Base-by-base conservation (phyloP, 768 basidiomycete genomes). In the Suillus placidus region DNA sequence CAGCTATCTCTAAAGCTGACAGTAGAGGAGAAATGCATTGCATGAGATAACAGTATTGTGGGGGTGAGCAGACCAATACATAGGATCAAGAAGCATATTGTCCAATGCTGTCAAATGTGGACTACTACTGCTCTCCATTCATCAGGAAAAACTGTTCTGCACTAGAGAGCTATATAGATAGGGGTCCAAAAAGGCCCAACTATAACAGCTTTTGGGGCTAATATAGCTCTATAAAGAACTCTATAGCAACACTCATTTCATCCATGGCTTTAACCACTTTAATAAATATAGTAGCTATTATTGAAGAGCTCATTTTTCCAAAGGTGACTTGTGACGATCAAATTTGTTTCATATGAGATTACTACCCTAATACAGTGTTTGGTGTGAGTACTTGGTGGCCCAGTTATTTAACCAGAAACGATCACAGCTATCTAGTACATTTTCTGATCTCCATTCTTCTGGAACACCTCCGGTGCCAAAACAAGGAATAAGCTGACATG, bases 101-200 rank as follows among this genome's bases (percentile, higher is more conserved):
- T 26, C 26, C 1, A 2, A 26, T 1, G 26, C 26, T 2, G 26
- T 26, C 26, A 26, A 26, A 26, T 26, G 26, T 26, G 26, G 26
- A 26, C 26, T 26, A 2, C 26, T 26, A 26, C 26, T 26, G 26
- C 26, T 26, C 26, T 26, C 26, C n/a, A n/a, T n/a, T n/a, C 34
- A 45, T 45, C 45, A 45, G 45, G n/a, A 45, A 45, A n/a, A n/a
- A 45, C 45, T 45, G 45, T 45, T 45, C 45, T n/a, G n/a, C 45
- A 4, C 45, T 45, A 45, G 7, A 45, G 45, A n/a, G 45, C 45
- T 45, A 45, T n/a, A 45, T 45, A n/a, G 45, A 45, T 45, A 45
- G 45, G 45, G 45, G n/a, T 45, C 45, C 45, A 40, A 45, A 45
- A 45, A 45, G 45, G 45, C 45, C 45, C 45, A 45, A 45, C 45